Evolutionary conservation across 2,329 filamentous ascomycete genomes (phyloP).

Genomic region (Aureobasidium vineae): DNA sequence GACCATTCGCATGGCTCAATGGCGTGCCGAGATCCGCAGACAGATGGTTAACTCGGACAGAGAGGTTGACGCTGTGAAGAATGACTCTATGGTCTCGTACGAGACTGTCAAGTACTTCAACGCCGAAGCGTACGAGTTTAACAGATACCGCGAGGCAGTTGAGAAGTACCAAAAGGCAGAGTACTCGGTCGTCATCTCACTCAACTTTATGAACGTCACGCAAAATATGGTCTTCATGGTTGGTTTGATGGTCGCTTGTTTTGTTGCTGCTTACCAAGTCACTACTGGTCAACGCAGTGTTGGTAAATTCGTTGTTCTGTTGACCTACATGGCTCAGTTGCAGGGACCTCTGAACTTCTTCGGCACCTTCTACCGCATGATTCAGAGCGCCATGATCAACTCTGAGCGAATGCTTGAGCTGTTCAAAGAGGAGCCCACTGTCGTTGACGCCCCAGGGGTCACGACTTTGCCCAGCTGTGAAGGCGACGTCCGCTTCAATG

Average conservation of each 20-base stretch:
- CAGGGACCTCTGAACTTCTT: conserved; percentile 71
- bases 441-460: conserved; percentile 72
- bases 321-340: conserved; percentile 73
- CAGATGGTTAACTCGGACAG: conserved; percentile 94
- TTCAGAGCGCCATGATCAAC: conserved; percentile 96
- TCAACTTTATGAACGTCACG: conserved; percentile 60
- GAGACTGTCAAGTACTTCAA: conserved; percentile 72
- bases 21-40: conserved; percentile 83
- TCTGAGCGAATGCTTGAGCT: conserved; percentile 92
- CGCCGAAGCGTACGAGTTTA: conserved; percentile 58
- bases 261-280: conserved; percentile 69
- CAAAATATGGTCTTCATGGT: conserved; percentile 64
- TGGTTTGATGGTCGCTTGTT: conserved; percentile 65
- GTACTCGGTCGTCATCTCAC: conserved; percentile 55
- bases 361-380: conserved; percentile 91
- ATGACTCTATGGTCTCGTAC: conserved; percentile 98
- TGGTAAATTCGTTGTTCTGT: conserved; percentile 67
- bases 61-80: conserved; percentile 96
- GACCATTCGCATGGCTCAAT: conserved; percentile 93
- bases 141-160: conserved; percentile 57
- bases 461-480: conserved; percentile 64
- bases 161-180: conserved; percentile 58
- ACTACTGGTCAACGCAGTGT: conserved; percentile 59
- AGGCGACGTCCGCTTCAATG: conserved; percentile 81
- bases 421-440: conserved; percentile 93